Evolutionary conservation across 2,329 filamentous ascomycete genomes (phyloP).

Genomic region (Biscogniauxia marginata): DNA sequence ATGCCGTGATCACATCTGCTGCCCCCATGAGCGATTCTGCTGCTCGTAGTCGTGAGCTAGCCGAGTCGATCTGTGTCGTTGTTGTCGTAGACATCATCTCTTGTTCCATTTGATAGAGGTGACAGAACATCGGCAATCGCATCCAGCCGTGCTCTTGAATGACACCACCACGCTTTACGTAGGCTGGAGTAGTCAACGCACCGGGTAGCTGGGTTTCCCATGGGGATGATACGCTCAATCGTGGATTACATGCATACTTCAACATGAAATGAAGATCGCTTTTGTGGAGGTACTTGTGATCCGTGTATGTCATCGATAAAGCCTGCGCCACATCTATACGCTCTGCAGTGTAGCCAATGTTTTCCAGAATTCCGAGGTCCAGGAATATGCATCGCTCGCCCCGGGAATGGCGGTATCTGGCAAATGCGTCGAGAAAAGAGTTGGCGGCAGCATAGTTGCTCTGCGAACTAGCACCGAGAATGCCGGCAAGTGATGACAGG

Average conservation of each 20-base stretch:
- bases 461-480: no score
- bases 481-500: no score
- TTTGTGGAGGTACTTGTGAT: conserved; percentile 4
- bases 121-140: conserved; percentile 6
- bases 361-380: no score
- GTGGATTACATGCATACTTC: conserved; percentile 3
- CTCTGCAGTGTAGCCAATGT: conserved; percentile 11
- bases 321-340: conserved; percentile 2
- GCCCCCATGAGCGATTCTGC: conserved; percentile 1
- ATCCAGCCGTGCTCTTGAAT: conserved; percentile 7
- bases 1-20: conserved; percentile 1
- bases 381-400: no score
- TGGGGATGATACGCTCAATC: neutral
- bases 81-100: neutral
- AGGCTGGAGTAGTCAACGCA: conserved; percentile 8
- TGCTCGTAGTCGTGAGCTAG: neutral
- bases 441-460: no score
- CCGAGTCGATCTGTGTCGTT: neutral
- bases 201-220: conserved; percentile 5
- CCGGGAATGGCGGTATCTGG: no score
- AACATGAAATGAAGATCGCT: conserved; percentile 14
- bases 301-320: conserved; percentile 4
- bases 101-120: conserved; percentile 7
- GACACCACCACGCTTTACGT: conserved; percentile 3
- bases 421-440: no score